These are phyloP conservation scores for Eucalyptus pauciflora DNA, from an alignment of 345 rosid genomes.

Conservation along the genomic window DNA sequence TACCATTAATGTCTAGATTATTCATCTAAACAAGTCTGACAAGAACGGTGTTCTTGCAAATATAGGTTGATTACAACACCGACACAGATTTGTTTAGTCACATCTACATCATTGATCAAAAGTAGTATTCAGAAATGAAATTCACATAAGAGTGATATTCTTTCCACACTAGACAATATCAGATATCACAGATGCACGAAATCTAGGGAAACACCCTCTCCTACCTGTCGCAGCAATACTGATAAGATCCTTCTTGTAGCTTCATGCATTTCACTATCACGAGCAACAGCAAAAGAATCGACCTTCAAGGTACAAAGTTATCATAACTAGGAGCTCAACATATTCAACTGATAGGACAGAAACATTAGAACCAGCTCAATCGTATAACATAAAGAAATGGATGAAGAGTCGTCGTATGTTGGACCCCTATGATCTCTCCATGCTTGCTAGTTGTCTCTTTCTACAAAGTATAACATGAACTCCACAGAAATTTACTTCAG, in stretches of 20 bases:
- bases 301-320: slow-evolving; percentile 29
- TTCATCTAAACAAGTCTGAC: background rate
- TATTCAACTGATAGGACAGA: background rate
- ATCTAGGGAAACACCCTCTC: background rate
- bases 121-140: background rate
- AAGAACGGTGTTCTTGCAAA: background rate
- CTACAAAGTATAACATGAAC: background rate
- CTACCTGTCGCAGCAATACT: slow-evolving; percentile 81
- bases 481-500: background rate
- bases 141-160: background rate
- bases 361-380: background rate
- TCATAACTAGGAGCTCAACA: background rate
- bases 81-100: background rate
- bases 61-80: background rate
- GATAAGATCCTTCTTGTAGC: slow-evolving; percentile 90
- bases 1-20: background rate
- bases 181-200: background rate
- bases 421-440: background rate
- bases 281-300: slow-evolving; percentile 84
- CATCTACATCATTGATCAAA: background rate
- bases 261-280: slow-evolving; percentile 86
- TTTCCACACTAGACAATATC: background rate
- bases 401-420: background rate
- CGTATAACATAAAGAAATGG: background rate
- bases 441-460: background rate